Base-by-base conservation (phyloP, 1,139 yeast species). In the Saccharomyces uvarum region DNA sequence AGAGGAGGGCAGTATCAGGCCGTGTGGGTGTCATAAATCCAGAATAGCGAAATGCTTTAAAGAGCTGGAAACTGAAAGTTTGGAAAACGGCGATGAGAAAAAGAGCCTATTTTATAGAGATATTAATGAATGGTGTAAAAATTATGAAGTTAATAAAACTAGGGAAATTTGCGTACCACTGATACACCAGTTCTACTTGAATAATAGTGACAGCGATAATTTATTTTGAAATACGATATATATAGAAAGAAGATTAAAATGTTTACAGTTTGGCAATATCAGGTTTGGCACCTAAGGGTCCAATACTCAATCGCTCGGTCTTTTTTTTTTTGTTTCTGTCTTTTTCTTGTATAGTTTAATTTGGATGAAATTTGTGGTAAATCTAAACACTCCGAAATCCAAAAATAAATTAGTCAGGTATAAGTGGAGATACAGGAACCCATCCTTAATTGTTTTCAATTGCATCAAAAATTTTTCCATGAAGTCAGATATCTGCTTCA, bases 261-360 rank as follows among this genome's bases (percentile, higher is more conserved):
- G 4, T 31, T 31, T 31, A 31, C 33, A 31, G 33, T 31, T 3
- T 3, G 33, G 33, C 2, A n/a, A 31, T 31, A 31, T 2, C 32
- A 29, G 32, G 32, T 9, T 29, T 29, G 9, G 13, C n/a, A 29
- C 32, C 32, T 29, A 9, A 9, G n/a, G 60, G 54, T 9, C 51
- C 52, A n/a, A 56, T 21, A 21, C 55, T 54, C 4, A 38, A n/a
- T 8, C 53, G 38, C 7, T 56, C 52, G 11, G 33, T 31, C 38
- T 47, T 31, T 44, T 53, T 21, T 41, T 42, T 2, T 13, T 29
- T 29, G 7, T 29, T 31, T 31, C 33, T 31, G 33, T 31, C 33
- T 2, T 31, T 31, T 3, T 31, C 11, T 31, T 31, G 14, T 31
- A 3, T 3, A 31, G 1, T 29, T 2, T 29, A 2, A 29, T 2